Conservation (phyloP, 192 early-diverging fungal species). For the Dimargaris xerosporica region DNA sequence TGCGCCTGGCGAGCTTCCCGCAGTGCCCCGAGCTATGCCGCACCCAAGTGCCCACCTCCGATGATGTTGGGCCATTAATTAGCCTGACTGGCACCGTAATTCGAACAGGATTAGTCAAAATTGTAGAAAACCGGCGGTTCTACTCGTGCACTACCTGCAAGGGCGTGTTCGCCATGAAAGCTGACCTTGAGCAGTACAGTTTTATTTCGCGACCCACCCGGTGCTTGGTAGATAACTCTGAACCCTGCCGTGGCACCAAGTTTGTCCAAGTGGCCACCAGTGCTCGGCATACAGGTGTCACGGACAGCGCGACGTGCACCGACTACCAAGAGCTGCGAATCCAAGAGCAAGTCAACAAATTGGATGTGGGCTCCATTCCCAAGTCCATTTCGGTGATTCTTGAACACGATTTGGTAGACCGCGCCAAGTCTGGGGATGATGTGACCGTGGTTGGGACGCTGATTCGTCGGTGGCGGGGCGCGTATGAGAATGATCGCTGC, state of each 20-base stretch:
- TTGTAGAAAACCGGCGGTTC: constrained; percentile 42
- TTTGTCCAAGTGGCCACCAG: constrained; percentile 26
- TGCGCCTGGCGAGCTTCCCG: constrained; percentile 21
- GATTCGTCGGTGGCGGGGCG: constrained; percentile 38
- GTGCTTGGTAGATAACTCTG: constrained; percentile 27
- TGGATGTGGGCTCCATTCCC: constrained; percentile 47
- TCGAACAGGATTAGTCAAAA: constrained; percentile 46
- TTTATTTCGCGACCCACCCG: constrained; percentile 32
- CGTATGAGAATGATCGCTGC: constrained; percentile 31
- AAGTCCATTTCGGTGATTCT: constrained; percentile 39
- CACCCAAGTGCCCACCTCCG: constrained; percentile 36
- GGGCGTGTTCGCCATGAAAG: constrained; percentile 31
- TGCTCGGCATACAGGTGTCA: background rate
- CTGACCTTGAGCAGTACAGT: constrained; percentile 52
- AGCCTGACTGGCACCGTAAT: constrained; percentile 48
- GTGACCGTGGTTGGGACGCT: constrained; percentile 45
- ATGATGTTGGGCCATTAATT: constrained; percentile 40
- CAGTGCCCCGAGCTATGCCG: constrained; percentile 21
- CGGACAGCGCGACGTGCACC: constrained; percentile 22
- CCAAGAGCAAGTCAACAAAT: constrained; percentile 49
- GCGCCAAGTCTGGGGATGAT: constrained; percentile 41
- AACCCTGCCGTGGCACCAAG: constrained; percentile 31
- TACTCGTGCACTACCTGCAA: constrained; percentile 42
- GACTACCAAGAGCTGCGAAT: constrained; percentile 73
- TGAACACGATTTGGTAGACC: constrained; percentile 41